Conservation (phyloP, 257 asterid species). For the Scutellaria barbata region DNA sequence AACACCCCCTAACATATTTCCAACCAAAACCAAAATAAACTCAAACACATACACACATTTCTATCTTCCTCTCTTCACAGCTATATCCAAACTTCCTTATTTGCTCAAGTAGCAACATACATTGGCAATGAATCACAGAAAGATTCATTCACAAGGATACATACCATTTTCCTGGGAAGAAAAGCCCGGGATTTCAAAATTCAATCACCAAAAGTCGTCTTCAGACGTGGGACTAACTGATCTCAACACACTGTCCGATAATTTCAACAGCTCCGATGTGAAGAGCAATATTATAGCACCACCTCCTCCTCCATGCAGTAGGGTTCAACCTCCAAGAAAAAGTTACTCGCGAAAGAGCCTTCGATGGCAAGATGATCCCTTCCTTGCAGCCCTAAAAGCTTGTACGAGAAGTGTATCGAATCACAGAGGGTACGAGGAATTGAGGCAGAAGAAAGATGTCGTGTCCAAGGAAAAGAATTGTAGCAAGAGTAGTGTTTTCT, state of each 20-base stretch:
- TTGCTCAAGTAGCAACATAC: too few relatives aligned
- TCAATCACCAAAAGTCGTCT: constrained; percentile 37
- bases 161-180: constrained; percentile 88
- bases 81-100: too few relatives aligned
- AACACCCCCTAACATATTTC: neutral
- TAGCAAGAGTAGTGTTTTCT: constrained; percentile 37
- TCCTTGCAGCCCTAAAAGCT: constrained; percentile 55
- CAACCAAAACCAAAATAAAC: neutral
- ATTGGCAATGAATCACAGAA: constrained; percentile 52
- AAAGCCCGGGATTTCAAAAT: constrained; percentile 68
- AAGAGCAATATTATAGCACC: too few relatives aligned
- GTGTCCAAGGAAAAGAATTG: constrained; percentile 26
- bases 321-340: constrained; percentile 26
- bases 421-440: constrained; percentile 1
- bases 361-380: constrained; percentile 58
- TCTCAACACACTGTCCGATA: neutral
- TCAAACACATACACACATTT: neutral
- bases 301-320: constrained; percentile 54
- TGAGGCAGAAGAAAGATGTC: constrained; percentile 23
- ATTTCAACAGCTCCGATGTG: too few relatives aligned
- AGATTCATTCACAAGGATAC: constrained; percentile 43
- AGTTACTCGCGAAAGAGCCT: constrained; percentile 33
- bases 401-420: constrained; percentile 41
- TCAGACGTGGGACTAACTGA: constrained; percentile 1
- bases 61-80: neutral